Conservation (phyloP, 2,329 filamentous ascomycete species). For the Blastomyces percursus region DNA sequence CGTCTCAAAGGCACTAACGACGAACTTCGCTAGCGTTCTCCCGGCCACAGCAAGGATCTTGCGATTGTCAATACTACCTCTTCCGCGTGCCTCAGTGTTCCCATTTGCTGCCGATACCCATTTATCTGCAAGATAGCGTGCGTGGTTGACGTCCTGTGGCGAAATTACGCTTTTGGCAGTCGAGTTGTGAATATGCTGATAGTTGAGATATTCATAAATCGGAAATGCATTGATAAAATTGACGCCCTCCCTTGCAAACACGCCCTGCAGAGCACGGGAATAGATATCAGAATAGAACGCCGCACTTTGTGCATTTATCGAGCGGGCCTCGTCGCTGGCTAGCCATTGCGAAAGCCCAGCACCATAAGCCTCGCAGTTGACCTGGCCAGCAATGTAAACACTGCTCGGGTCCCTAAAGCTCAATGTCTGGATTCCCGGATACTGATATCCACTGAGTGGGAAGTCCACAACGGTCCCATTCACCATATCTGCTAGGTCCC, state of each 20-base stretch:
- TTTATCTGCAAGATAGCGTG: slow-evolving; percentile 40
- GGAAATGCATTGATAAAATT: slow-evolving; percentile 43
- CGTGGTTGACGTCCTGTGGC: slow-evolving; percentile 24
- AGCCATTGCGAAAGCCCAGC: slow-evolving; percentile 33
- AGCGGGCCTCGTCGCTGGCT: slow-evolving; percentile 30
- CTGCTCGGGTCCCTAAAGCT: slow-evolving; percentile 39
- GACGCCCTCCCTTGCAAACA: slow-evolving; percentile 30
- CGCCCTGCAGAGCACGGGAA: slow-evolving; percentile 32
- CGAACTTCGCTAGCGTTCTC: slow-evolving; percentile 30
- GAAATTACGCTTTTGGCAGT: slow-evolving; percentile 27
- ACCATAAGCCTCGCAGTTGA: slow-evolving; percentile 33
- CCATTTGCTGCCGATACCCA: slow-evolving; percentile 40
- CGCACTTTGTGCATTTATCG: slow-evolving; percentile 27
- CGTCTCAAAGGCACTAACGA: slow-evolving; percentile 29
- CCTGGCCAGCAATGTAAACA: slow-evolving; percentile 41
- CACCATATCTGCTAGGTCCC: slow-evolving; percentile 32
- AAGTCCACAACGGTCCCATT: slow-evolving; percentile 38
- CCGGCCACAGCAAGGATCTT: slow-evolving; percentile 33
- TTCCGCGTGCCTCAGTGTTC: slow-evolving; percentile 29
- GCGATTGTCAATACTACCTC: slow-evolving; percentile 16
- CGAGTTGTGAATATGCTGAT: slow-evolving; percentile 43
- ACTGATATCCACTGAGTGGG: slow-evolving; percentile 49
- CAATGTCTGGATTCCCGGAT: slow-evolving; percentile 40
- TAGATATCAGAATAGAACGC: slow-evolving; percentile 40
- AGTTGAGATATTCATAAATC: slow-evolving; percentile 48